These are phyloP conservation scores for Colletotrichum tofieldiae DNA, from an alignment of 2,329 filamentous ascomycete genomes.

Conservation along the genomic window DNA sequence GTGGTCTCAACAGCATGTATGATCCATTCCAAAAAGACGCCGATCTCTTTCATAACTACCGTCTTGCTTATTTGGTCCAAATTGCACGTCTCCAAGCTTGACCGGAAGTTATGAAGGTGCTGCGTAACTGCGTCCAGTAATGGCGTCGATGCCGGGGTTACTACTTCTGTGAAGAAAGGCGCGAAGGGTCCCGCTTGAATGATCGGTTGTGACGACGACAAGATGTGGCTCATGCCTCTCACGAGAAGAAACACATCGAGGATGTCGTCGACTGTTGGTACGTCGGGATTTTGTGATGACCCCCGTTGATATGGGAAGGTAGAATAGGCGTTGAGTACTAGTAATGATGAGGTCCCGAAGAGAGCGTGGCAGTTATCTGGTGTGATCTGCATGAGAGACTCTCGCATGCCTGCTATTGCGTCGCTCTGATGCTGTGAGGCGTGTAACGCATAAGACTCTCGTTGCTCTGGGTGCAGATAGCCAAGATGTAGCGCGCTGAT, in stretches of 20 bases:
- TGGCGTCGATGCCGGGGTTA: conserved; percentile 29
- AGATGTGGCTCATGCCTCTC: conserved; percentile 51
- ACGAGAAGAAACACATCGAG: conserved; percentile 52
- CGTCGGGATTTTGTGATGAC: conserved; percentile 23
- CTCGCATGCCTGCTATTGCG: conserved; percentile 51
- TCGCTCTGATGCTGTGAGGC: conserved; percentile 54
- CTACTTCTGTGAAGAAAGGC: conserved; percentile 43
- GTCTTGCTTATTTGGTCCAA: background rate
- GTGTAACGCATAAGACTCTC: conserved; percentile 46
- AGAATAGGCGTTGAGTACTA: conserved; percentile 52
- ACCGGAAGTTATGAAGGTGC: conserved; percentile 13
- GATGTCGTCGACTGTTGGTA: conserved; percentile 50
- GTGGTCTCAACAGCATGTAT: conserved; percentile 33
- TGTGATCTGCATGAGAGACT: conserved; percentile 46
- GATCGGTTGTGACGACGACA: conserved; percentile 46
- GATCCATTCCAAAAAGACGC: conserved; percentile 30
- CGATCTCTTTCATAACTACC: conserved; percentile 21
- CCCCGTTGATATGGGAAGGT: conserved; percentile 45
- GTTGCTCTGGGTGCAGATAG: conserved; percentile 47
- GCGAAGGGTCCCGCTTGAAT: conserved; percentile 46
- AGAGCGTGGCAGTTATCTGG: conserved; percentile 52
- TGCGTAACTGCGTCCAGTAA: conserved; percentile 22
- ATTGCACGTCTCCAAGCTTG: background rate
- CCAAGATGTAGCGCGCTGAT: conserved; percentile 51
- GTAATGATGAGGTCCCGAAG: conserved; percentile 52